Evolutionary conservation across 208 protist genomes (phyloP).

Genomic region (Leishmania major): DNA sequence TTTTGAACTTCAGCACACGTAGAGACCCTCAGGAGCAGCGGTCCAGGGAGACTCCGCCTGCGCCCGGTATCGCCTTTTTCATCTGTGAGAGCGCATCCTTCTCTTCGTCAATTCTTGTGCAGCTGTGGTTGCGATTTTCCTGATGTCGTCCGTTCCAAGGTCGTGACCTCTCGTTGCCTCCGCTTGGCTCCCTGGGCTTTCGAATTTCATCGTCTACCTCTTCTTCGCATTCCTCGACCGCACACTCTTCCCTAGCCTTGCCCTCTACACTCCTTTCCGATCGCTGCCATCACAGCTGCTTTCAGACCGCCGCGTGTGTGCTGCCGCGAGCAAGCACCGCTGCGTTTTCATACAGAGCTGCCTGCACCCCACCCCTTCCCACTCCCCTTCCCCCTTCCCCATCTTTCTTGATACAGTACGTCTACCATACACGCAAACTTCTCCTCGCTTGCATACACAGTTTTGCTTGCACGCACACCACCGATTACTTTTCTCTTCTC

Average conservation of each 20-base stretch:
- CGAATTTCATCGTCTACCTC: background rate
- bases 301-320: background rate
- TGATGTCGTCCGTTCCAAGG: background rate
- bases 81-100: background rate
- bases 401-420: background rate
- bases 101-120: background rate
- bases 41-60: background rate
- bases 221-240: background rate
- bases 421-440: background rate
- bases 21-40: background rate
- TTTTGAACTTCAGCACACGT: background rate
- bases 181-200: background rate
- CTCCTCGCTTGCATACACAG: background rate
- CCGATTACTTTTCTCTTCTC: background rate
- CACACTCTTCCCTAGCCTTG: background rate
- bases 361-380: background rate
- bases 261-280: background rate
- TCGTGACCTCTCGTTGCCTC: background rate
- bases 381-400: background rate
- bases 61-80: background rate
- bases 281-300: background rate
- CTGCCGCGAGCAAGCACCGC: background rate
- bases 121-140: background rate
- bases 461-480: background rate
- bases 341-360: background rate